phyloP scores from a whole-genome alignment of 495 filamentous ascomycete species.

The Lindgomyces ingoldianus region DNA sequence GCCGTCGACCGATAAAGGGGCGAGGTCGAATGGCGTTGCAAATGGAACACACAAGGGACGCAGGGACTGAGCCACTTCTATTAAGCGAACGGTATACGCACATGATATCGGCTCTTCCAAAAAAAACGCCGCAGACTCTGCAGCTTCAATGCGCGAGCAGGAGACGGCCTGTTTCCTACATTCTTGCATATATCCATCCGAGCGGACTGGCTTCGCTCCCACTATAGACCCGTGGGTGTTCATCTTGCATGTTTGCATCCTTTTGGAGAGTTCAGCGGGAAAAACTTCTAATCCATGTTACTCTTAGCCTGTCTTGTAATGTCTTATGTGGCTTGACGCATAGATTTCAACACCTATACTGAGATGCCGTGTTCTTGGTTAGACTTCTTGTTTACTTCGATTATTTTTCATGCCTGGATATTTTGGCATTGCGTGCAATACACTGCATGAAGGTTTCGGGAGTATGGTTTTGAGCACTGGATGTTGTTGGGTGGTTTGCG shows the following conservation, averaged over 20 bases:
- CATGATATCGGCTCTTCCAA: neutral
- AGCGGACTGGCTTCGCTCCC: neutral
- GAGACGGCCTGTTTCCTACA: neutral
- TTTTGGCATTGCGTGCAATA: neutral
- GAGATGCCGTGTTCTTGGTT: neutral
- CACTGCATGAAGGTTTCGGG: no score
- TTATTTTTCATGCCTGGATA: neutral
- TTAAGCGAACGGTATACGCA: neutral
- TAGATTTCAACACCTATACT: neutral
- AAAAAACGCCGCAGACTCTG: neutral
- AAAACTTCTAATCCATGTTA: neutral
- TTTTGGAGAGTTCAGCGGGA: neutral
- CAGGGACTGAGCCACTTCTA: slow-evolving; percentile 16
- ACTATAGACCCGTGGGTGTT: neutral
- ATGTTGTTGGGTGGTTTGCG: no score
- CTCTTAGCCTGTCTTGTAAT: neutral
- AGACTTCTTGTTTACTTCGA: neutral
- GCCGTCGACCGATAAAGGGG: slow-evolving; percentile 29
- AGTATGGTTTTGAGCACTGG: no score
- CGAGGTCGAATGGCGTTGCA: slow-evolving; percentile 24
- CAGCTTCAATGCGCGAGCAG: neutral
- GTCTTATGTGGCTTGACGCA: neutral
- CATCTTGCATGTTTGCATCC: neutral
- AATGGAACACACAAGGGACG: slow-evolving; percentile 33
- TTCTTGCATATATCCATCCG: neutral